Base-by-base conservation (phyloP, 169 alveolate species). In the Cryptosporidium viatorum region DNA sequence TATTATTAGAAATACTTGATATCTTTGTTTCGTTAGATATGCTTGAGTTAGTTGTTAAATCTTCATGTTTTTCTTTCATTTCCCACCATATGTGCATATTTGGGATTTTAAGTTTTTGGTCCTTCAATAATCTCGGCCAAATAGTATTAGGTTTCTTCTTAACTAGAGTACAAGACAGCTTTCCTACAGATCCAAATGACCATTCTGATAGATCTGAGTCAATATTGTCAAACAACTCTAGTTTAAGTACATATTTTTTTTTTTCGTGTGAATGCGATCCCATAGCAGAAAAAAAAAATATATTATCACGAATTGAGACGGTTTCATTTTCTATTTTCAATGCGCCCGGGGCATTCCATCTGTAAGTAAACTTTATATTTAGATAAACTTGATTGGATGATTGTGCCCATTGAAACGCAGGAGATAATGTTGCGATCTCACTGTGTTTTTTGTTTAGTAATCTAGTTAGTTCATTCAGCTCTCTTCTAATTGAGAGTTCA, bases 331-430 rank as follows among this genome's bases (percentile, higher is more conserved):
- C 95, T 58, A 95, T 95, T 35, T 93, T 92, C 67, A 95, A 92
- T 45, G 98, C 97, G 39, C 98, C 98, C 8, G 99, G 99, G 26
- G 98, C 94, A 92, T 97, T 98, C 96, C 97, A 94, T 74, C 99
- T 93, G 59, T 96, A 97, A 2, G 99, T 97, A 93, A 96, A 97
- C 92, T 97, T 97, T 37, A 97, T 93, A 65, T 93, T 94, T 21
- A 97, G 89, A 71, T 93, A 97, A 18, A 97, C 92, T 52, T 94
- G 93, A 68, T 95, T 93, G 26, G 97, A 95, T 33, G 97, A 94
- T 92, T 97, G 97, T 14, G 99, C 99, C 99, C 99, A 97, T 91
- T 96, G 98, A 87, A 96, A 96, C 37, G 99, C 99, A 29, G 99
- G 99, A 31, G 96, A 93, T 52, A 97, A 65, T 59, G 84, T 68